Base-by-base conservation (phyloP, 2,329 filamentous ascomycete genomes). In the Apiospora pterosperma region DNA sequence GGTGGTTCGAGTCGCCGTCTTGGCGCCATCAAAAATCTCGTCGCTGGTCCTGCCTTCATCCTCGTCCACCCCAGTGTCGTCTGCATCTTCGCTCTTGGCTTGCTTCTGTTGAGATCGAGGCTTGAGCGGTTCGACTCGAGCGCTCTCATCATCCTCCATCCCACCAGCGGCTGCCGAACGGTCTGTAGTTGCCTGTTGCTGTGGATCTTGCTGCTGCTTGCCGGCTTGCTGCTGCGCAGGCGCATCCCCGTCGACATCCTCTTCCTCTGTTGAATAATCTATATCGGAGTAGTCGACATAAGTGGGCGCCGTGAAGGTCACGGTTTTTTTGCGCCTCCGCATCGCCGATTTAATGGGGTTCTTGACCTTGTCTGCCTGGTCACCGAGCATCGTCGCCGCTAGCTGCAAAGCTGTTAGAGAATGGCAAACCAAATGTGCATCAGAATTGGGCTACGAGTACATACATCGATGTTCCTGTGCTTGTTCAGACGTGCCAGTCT, bases 381-480 rank as follows among this genome's bases (percentile, higher is more conserved):
- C 87, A 42, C 84, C 84, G 52, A 89, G 80, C 87, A 89, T 89
- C 10, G 85, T 81, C 10, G 86, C 84, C 34, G 87, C 88, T 36
- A 89, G 77, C 85, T 89, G 75, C 60, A 75, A 39, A 19, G 64
- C 41, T 68, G 74, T 78, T 65, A 79, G 73, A 61, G 36, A 44
- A 48, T 48, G 59, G 16, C 36, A 55, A n/a, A 19, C 44, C 25
- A 52, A n/a, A 48, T 14, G 31, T 59, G 31, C 6, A 23, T 39
- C 36, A 38, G 21, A 42, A 4, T 23, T 34, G 55, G 34, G 21
- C 5, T n/a, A 10, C 5, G 23, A 55, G n/a, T 65, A 68, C 92
- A 69, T 86, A 97, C 93, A 81, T 99, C 96, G 72, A 98, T 94
- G 75, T 99, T 99, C 74, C 96, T 88, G 79, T 99, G 96, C 79